Percentiles rank a stretch among this genome's conserved stretches.
Evolutionary conservation across 176 grass and related monocot genomes (phyloP).

Genomic region (Panicum miliaceum): DNA sequence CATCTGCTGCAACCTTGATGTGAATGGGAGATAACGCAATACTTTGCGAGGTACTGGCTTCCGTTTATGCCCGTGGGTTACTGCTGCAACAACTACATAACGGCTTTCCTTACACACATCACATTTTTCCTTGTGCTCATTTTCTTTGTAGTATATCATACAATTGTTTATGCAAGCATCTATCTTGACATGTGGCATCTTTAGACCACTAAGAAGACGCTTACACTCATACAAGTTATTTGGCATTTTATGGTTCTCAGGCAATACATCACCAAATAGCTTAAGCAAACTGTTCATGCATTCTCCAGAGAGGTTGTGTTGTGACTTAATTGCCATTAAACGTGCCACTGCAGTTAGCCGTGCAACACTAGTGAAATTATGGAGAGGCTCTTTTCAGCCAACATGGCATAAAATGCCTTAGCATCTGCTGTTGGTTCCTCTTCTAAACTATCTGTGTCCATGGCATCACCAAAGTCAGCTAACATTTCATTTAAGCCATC

Average conservation of each 20-base stretch:
- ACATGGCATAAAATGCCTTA: not conserved
- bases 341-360: not conserved
- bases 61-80: not conserved
- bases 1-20: not conserved
- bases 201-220: not conserved
- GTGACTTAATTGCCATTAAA: not conserved
- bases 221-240: not conserved
- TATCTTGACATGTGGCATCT: not conserved
- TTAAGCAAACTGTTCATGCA: not conserved
- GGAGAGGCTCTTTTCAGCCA: not conserved
- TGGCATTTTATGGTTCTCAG: not conserved
- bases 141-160: not conserved
- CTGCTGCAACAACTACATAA: not conserved
- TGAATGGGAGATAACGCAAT: not conserved
- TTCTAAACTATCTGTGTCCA: not conserved
- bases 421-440: not conserved
- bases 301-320: not conserved
- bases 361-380: not conserved
- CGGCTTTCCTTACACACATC: not conserved
- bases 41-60: not conserved
- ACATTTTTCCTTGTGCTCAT: not conserved
- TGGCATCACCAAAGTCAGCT: not conserved
- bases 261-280: not conserved
- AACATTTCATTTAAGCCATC: not conserved
- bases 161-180: not conserved